A percentile compares a stretch with the other conserved stretches of the same genome.
These are phyloP conservation scores for Puya raimondii DNA, from an alignment of 176 grass and related monocot species.

Conservation along the genomic window DNA sequence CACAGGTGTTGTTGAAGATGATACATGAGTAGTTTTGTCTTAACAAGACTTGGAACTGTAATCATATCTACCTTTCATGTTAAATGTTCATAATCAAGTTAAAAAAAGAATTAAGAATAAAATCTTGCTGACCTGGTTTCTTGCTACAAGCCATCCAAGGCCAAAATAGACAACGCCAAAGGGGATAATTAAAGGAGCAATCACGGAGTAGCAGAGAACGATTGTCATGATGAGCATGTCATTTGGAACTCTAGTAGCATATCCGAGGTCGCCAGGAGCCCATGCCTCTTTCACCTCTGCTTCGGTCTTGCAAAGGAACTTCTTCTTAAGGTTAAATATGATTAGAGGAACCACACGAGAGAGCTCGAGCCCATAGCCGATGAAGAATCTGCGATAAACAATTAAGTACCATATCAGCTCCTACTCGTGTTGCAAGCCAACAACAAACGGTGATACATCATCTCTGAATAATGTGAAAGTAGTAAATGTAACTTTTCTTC, in stretches of 20 bases:
- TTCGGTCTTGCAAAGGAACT: conserved; percentile 92
- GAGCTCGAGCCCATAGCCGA: conserved; percentile 91
- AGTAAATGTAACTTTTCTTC: too few relatives aligned
- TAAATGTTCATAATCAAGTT: background rate
- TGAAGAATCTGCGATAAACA: conserved; percentile 61
- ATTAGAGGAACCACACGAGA: conserved; percentile 84
- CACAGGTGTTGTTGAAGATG: background rate
- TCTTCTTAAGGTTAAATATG: conserved; percentile 90
- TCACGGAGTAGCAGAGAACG: conserved; percentile 86
- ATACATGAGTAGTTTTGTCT: background rate
- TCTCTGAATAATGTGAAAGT: too few relatives aligned
- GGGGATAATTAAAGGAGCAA: conserved; percentile 77
- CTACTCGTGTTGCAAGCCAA: background rate
- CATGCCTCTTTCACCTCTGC: conserved; percentile 72
- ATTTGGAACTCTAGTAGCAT: conserved; percentile 64
- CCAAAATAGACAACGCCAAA: conserved; percentile 80
- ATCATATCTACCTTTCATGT: background rate
- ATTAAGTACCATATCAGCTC: background rate
- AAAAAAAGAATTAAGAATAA: conserved; percentile 7
- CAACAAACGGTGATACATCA: too few relatives aligned
- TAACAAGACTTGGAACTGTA: too few relatives aligned
- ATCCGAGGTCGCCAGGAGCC: conserved; percentile 57
- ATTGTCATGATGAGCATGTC: conserved; percentile 86
- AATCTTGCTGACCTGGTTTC: conserved; percentile 52
- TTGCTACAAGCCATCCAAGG: conserved; percentile 77